Evolutionary conservation across 345 rosid genomes (phyloP).

Genomic region (Adansonia digitata): DNA sequence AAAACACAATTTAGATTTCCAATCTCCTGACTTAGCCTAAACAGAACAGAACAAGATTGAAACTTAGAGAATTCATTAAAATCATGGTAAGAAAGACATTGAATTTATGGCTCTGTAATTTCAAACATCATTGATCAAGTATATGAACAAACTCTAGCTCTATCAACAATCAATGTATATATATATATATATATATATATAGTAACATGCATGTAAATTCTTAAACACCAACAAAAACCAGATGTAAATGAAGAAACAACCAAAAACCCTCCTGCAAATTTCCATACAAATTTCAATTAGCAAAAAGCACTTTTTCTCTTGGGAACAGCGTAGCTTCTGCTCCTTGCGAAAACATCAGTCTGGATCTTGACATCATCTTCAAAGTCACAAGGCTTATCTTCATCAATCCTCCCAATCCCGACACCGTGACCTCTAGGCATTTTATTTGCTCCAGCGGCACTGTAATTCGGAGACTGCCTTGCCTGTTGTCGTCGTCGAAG

Average conservation of each 20-base stretch:
- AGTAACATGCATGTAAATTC: neutral
- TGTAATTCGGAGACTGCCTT: neutral
- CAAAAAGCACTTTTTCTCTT: slow-evolving; percentile 13
- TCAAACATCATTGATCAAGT: neutral
- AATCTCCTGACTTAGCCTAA: neutral
- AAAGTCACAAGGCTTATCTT: slow-evolving; percentile 57
- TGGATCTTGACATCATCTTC: slow-evolving; percentile 28
- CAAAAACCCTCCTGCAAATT: neutral
- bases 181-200: too few relatives aligned
- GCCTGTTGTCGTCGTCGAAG: neutral
- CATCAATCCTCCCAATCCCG: slow-evolving; percentile 70
- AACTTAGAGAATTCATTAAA: neutral
- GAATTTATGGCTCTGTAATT: neutral
- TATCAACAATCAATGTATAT: neutral
- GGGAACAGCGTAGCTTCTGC: slow-evolving; percentile 38
- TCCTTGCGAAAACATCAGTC: slow-evolving; percentile 27
- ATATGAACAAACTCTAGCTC: neutral
- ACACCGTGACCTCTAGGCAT: slow-evolving; percentile 38
- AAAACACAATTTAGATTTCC: neutral
- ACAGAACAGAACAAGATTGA: neutral
- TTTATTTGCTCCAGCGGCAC: neutral
- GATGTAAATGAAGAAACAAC: neutral
- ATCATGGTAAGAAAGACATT: neutral
- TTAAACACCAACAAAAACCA: neutral
- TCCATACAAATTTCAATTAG: neutral